phyloP scores from a whole-genome alignment of 106 monocot species.

The Agapanthus africanus region DNA sequence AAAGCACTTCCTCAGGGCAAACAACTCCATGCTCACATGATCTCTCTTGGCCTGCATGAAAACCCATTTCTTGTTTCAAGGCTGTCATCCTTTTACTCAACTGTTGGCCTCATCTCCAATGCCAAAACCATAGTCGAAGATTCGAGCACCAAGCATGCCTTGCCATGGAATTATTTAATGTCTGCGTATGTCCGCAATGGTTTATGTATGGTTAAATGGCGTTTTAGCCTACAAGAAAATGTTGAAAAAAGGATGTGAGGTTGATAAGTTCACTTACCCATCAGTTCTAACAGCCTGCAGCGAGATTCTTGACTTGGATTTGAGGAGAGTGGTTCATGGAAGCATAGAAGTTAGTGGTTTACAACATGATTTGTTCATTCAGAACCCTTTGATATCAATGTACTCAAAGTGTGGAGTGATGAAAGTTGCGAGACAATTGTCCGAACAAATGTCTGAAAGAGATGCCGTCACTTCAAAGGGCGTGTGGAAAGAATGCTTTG shows the following conservation, averaged over 20 bases:
- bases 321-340: conserved; percentile 40
- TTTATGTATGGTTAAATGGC: conserved; percentile 21
- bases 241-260: conserved; percentile 25
- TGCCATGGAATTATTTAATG: conserved; percentile 62
- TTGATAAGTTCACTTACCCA: conserved; percentile 61
- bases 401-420: conserved; percentile 56
- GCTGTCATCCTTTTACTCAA: conserved; percentile 47
- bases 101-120: conserved; percentile 18
- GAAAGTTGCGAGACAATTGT: conserved; percentile 45
- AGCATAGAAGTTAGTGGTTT: conserved; percentile 17
- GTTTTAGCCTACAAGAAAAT: conserved; percentile 32
- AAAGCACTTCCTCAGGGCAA: conserved; percentile 25
- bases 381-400: conserved; percentile 60
- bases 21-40: conserved; percentile 62
- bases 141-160: conserved; percentile 8
- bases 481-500: conserved; percentile 37
- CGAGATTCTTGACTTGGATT: conserved; percentile 28
- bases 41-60: conserved; percentile 35
- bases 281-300: conserved; percentile 68
- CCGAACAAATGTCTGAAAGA: conserved; percentile 60
- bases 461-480: conserved; percentile 48
- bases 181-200: conserved; percentile 29
- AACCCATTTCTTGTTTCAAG: conserved; percentile 21
- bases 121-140: conserved; percentile 26
- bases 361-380: conserved; percentile 35